Conservation (phyloP, 768 basidiomycete species). For the Russula sp. region DNA sequence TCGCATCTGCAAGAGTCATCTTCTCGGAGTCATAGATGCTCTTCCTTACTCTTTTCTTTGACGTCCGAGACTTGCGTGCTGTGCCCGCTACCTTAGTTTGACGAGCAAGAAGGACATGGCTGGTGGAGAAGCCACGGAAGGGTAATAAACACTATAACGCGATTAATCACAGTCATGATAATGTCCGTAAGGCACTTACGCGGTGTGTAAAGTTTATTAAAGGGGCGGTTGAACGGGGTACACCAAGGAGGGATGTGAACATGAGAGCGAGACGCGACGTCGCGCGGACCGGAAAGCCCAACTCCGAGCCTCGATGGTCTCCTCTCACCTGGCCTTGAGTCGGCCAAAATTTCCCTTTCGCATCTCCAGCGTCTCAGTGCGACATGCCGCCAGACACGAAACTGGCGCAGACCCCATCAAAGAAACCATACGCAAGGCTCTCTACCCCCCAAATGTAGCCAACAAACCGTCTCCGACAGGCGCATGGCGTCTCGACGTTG, state of each 20-base stretch:
- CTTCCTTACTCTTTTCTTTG: constrained; percentile 50
- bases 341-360: constrained; percentile 38
- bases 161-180: neutral
- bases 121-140: constrained; percentile 55
- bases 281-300: constrained; percentile 7
- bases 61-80: constrained; percentile 56
- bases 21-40: constrained; percentile 62
- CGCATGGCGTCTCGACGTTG: constrained; percentile 79
- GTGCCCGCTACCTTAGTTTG: constrained; percentile 57
- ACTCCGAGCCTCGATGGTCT: constrained; percentile 40
- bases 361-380: constrained; percentile 39
- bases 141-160: constrained; percentile 16
- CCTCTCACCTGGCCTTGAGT: constrained; percentile 41
- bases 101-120: constrained; percentile 45
- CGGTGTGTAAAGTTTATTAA: neutral
- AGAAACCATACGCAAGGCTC: constrained; percentile 70
- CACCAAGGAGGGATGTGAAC: constrained; percentile 13
- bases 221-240: neutral
- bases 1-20: constrained; percentile 62
- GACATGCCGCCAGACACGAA: constrained; percentile 43
- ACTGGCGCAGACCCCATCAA: constrained; percentile 55
- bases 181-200: neutral
- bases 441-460: constrained; percentile 77
- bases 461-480: constrained; percentile 74
- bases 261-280: constrained; percentile 14